phyloP scores from a whole-genome alignment of 2,329 filamentous ascomycete genomes.

The Talaromyces sp. region DNA sequence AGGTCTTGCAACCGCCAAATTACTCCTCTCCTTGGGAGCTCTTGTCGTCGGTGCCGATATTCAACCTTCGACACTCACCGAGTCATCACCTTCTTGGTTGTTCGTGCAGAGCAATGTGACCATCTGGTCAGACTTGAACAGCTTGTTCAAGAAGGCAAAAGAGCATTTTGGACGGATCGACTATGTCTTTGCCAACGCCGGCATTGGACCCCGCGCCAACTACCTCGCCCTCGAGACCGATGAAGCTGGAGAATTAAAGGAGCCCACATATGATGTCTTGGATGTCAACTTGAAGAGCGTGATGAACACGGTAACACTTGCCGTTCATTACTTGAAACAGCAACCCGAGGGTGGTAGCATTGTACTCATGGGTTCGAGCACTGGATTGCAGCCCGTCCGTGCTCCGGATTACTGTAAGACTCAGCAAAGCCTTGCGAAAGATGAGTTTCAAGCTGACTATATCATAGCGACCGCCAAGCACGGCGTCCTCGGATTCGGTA shows the following conservation, averaged over 20 bases:
- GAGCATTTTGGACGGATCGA: constrained; percentile 43
- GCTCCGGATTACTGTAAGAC: constrained; percentile 48
- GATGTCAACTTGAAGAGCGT: constrained; percentile 52
- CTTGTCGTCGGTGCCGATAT: constrained; percentile 55
- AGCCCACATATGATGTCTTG: constrained; percentile 43
- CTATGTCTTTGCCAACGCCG: constrained; percentile 55
- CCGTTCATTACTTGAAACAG: constrained; percentile 50
- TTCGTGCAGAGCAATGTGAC: constrained; percentile 50
- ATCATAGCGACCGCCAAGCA: constrained; percentile 49
- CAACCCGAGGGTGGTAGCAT: constrained; percentile 51
- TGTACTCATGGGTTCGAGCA: constrained; percentile 52
- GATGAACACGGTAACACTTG: constrained; percentile 50
- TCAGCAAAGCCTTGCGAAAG: neutral
- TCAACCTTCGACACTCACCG: constrained; percentile 34
- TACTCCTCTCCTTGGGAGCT: constrained; percentile 53
- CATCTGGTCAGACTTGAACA: constrained; percentile 49
- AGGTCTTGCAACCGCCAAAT: constrained; percentile 53
- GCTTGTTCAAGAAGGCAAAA: constrained; percentile 52
- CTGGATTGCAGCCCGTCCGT: constrained; percentile 50
- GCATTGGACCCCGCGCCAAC: constrained; percentile 47
- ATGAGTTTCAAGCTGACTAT: neutral
- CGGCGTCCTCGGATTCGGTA: constrained; percentile 52
- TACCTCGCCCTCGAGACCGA: constrained; percentile 50
- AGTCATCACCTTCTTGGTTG: constrained; percentile 29
- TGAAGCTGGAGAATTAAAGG: constrained; percentile 47